Base-by-base conservation (phyloP, 768 basidiomycete genomes). In the Mycena kentingensis region DNA sequence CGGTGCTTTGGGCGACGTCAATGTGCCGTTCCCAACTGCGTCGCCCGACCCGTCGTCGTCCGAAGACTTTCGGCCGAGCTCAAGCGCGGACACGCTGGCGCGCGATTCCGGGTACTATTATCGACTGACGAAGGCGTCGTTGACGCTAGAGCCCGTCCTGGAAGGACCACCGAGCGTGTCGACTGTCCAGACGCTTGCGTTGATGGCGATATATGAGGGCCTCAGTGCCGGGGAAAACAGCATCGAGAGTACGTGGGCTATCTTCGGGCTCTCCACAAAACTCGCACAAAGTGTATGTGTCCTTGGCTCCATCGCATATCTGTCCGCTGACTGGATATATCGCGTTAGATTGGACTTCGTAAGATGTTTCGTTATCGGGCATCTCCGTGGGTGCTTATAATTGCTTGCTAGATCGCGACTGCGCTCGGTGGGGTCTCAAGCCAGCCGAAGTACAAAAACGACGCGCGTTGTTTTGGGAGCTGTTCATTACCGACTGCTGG, bases 401-500 rank as follows among this genome's bases (percentile, higher is more conserved):
- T 58, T 39, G 25, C 48, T 54, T 48, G 49, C 36, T 49, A 88
- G 86, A 88, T 60, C 84, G 85, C 7, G 86, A 88, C 62, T 84
- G 84, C 63, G 85, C 85, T 5, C 75, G 87, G 26, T 88, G 85
- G 84, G 78, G 81, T 31, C 65, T 88, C 18, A 57, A 79, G 5
- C 76, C 77, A 3, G 73, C 76, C 1, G 86, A 86, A 61, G 83
- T 87, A 4, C 85, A 88, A 69, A 87, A 87, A 64, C 78, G 87
- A 4, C 77, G 86, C 26, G 78, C 82, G 1, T 64, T 88, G 21
- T 88, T 88, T 60, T 88, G 87, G 87, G 86, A 88, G 54, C 54
- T 88, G 25, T 87, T 85, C 59, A 83, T 87, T 57, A 84, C 85
- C 0, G 86, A 88, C 63, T 82, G 82, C 54, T 88, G 85, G 84